These are phyloP conservation scores for Penicillium sclerotiorum DNA, from an alignment of 2,329 filamentous ascomycete species.

Conservation along the genomic window DNA sequence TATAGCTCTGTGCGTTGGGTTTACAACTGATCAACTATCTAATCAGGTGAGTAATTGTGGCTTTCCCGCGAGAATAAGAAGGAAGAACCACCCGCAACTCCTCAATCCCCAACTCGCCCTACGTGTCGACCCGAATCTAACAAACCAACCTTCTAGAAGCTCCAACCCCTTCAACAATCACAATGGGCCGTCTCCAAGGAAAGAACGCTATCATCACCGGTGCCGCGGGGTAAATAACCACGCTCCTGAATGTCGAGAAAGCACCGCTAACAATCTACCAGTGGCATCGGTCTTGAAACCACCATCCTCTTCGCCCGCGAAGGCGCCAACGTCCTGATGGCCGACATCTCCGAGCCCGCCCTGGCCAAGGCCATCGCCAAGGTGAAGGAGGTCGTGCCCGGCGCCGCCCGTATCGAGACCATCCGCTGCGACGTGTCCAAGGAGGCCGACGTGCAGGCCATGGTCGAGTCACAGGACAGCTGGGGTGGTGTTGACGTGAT, in stretches of 20 bases:
- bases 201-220: constrained; percentile 80
- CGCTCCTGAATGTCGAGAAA: not conserved
- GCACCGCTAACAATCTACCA: constrained; percentile 12
- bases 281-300: constrained; percentile 92
- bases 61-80: not conserved
- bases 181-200: constrained; percentile 52
- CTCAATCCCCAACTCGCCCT: not conserved
- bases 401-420: constrained; percentile 26
- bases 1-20: constrained; percentile 8
- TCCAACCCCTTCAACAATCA: constrained; percentile 7
- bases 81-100: not conserved
- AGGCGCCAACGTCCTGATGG: constrained; percentile 81
- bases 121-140: constrained; percentile 8
- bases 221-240: constrained; percentile 68
- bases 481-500: constrained; percentile 91
- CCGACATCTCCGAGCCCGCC: constrained; percentile 78
- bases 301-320: constrained; percentile 86
- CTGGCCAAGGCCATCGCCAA: constrained; percentile 76
- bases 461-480: constrained; percentile 72
- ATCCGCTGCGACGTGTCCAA: constrained; percentile 73
- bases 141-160: constrained; percentile 1
- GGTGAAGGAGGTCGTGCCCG: constrained; percentile 70
- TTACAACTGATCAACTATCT: not conserved
- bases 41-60: constrained; percentile 1
- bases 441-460: constrained; percentile 74